Conservation (phyloP, 805 yeast genomes). For the Cyberlindnera bimundalis region DNA sequence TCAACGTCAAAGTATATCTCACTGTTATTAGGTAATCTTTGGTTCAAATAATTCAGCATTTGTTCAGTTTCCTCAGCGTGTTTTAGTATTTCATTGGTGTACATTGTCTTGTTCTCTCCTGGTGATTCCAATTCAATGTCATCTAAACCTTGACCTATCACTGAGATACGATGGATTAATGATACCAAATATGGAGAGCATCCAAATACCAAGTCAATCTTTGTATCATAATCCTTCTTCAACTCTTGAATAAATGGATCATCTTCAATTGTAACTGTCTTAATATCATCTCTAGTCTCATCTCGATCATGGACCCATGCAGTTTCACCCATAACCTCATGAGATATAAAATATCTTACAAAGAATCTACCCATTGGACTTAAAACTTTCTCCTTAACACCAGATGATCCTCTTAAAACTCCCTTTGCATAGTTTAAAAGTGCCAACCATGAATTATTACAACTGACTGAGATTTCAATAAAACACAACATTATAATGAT, state of each 20-base stretch:
- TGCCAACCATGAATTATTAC: constrained; percentile 37
- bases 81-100: constrained; percentile 22
- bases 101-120: constrained; percentile 8
- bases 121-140: constrained; percentile 30
- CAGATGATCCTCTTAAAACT: constrained; percentile 29
- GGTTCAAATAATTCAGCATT: constrained; percentile 26
- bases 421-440: constrained; percentile 37
- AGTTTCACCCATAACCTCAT: constrained; percentile 44
- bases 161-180: constrained; percentile 35
- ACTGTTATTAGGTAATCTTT: constrained; percentile 24
- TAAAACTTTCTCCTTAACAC: constrained; percentile 23
- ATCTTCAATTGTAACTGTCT: constrained; percentile 25
- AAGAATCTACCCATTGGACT: constrained; percentile 36
- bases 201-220: constrained; percentile 38
- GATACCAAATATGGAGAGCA: constrained; percentile 38
- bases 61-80: constrained; percentile 30
- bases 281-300: constrained; percentile 3
- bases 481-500: constrained; percentile 39
- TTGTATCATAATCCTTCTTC: constrained; percentile 33
- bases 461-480: constrained; percentile 39
- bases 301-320: constrained; percentile 32
- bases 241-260: constrained; percentile 31
- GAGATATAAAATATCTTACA: constrained; percentile 37
- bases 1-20: constrained; percentile 19
- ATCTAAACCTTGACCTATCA: constrained; percentile 36